Percentiles rank a stretch among this genome's conserved stretches.
phyloP scores from a whole-genome alignment of 805 yeast genomes.

The Lachancea lanzarotensis region DNA sequence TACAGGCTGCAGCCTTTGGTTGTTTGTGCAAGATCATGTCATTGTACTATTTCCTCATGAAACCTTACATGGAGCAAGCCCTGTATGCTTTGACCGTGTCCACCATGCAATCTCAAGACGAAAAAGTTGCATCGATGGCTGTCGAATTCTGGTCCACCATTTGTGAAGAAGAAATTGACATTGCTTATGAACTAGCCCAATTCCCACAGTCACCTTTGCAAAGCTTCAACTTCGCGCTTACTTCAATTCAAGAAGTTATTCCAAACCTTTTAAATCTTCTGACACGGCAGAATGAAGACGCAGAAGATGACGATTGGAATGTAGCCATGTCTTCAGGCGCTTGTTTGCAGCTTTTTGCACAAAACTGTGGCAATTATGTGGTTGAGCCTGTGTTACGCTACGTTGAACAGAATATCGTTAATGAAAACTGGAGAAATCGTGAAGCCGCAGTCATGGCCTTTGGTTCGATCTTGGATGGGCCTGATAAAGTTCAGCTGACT shows the following conservation, averaged over 20 bases:
- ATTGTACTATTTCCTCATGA: conserved; percentile 82
- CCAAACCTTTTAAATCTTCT: conserved; percentile 78
- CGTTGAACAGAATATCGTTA: conserved; percentile 65
- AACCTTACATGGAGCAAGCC: conserved; percentile 95
- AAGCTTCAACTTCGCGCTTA: conserved; percentile 74
- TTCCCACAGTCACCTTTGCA: conserved; percentile 45
- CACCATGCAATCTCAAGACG: conserved; percentile 74
- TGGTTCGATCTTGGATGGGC: conserved; percentile 94
- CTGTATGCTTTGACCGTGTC: conserved; percentile 79
- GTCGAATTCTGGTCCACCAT: conserved; percentile 99
- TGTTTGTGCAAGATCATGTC: conserved; percentile 90
- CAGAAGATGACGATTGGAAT: conserved; percentile 95
- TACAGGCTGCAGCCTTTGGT: conserved; percentile 93
- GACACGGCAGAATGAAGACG: conserved; percentile 85
- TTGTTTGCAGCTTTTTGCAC: conserved; percentile 89
- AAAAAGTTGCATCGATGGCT: conserved; percentile 94
- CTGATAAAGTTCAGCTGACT: conserved; percentile 64
- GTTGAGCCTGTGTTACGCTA: conserved; percentile 79
- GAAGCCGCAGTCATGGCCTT: conserved; percentile 99
- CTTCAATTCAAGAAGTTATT: conserved; percentile 76
- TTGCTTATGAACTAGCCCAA: conserved; percentile 61
- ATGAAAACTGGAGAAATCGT: conserved; percentile 70
- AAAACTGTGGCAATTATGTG: conserved; percentile 77
- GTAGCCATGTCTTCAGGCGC: conserved; percentile 99
- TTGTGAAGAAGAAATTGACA: conserved; percentile 93